A percentile compares a stretch with the other conserved stretches of the same genome.
Evolutionary conservation across 2,329 filamentous ascomycete species (phyloP).

Genomic region (Aspergillus pseudonomiae): DNA sequence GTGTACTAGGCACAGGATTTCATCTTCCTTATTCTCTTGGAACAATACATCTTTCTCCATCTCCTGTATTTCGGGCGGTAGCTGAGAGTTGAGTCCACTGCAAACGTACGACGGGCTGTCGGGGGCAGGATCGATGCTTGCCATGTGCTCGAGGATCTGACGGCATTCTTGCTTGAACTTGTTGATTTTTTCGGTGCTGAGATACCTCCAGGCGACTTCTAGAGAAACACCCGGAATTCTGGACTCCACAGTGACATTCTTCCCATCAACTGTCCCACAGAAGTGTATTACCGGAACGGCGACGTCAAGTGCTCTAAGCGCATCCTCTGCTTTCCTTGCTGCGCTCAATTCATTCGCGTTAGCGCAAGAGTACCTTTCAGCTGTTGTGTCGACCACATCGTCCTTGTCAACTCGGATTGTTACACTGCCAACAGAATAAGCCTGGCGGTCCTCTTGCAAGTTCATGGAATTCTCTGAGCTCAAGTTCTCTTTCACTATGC

Average conservation of each 20-base stretch:
- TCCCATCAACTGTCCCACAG: constrained; percentile 41
- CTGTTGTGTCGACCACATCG: constrained; percentile 25
- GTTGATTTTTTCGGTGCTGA: constrained; percentile 36
- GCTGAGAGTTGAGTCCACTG: constrained; percentile 35
- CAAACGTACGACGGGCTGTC: constrained; percentile 39
- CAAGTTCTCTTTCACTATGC: constrained; percentile 34
- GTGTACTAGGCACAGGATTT: constrained; percentile 38
- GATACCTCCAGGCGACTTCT: constrained; percentile 42
- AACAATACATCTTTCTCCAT: constrained; percentile 40
- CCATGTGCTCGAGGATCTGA: constrained; percentile 35
- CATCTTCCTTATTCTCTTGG: constrained; percentile 25
- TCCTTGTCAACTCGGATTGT: constrained; percentile 41
- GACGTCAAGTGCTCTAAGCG: constrained; percentile 36
- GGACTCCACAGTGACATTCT: constrained; percentile 44
- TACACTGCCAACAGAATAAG: constrained; percentile 40
- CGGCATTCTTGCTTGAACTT: constrained; percentile 41
- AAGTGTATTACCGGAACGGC: constrained; percentile 41
- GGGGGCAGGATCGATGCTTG: constrained; percentile 27
- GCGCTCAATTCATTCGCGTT: constrained; percentile 44
- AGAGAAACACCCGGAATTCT: constrained; percentile 45
- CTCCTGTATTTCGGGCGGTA: constrained; percentile 24
- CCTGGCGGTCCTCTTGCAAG: constrained; percentile 33
- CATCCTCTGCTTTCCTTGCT: constrained; percentile 37
- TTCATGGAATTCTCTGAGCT: constrained; percentile 37
- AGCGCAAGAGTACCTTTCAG: constrained; percentile 35